Base-by-base conservation (phyloP, 2,329 filamentous ascomycete genomes). In the Colletotrichum gigasporum region DNA sequence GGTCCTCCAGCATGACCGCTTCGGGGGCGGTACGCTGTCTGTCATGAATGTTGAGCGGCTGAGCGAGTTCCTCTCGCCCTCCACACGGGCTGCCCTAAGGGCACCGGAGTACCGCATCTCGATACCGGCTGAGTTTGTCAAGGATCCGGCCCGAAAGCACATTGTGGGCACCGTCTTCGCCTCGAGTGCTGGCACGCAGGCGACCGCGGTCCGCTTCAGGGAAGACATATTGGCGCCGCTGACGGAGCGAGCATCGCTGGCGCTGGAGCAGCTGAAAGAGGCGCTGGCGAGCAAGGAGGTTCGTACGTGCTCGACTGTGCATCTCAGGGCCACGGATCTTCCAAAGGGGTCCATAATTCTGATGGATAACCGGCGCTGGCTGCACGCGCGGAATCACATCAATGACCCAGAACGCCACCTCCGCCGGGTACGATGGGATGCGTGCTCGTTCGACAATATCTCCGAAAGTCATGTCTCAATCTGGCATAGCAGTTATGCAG, bases 1-100 rank as follows among this genome's bases (percentile, higher is more conserved):
- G 14, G 77, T 81, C 0, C 72, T 82, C 0, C 77, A 74, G n/a
- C 72, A 74, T 18, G 79, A 82, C 62, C 71, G 72, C 0, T 73
- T 53, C n/a, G 78, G 79, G 3, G 79, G 79, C 0, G 79, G 79
- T 1, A 79, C 77, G 0, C 68, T 81, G 1, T 81, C 79, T 1
- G 70, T 76, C 14, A 70, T 80, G 71, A 77, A 74, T 18, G 73
- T 76, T 7, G 68, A 72, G 11, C 67, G 63, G 5, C 69, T 79
- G 14, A 54, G 68, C 32, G 18, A 61, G 10, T 58, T 71, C 1
- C 69, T 79, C 0, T 74, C 75, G 0, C 52, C 67, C 0, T 44
- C 56, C 1, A 72, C 74, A 2, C 58, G 60, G 18, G 50, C 37
- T 0, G 50, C 71, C 0, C 65, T 80, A 6, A 63, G 52, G 4